Evolutionary conservation across 2,329 filamentous ascomycete genomes (phyloP), one percentile per base, ranked within the genome.

Genomic region (Curvularia lunata): DNA sequence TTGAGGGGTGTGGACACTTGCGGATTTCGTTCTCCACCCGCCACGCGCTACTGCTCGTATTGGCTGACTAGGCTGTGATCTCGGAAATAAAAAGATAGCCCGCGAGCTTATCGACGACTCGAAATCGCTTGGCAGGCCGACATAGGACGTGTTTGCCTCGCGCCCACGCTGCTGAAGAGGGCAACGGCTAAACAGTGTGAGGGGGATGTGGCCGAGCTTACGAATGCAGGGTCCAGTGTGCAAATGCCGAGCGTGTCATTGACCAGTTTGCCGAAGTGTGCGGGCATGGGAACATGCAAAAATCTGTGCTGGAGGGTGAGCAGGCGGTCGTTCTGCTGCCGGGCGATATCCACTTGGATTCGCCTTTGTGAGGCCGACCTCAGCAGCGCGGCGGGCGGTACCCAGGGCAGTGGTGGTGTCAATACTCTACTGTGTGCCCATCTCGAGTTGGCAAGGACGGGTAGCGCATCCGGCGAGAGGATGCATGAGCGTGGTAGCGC

Each of bases 191-290:
- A 58, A 54, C 23, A 62, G 63, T 51, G 16, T 63, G 37, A 47
- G 48, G 63, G 63, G 59, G 54, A 54, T 58, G 52, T 58, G 57
- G 57, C 51, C 61, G 34, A 56, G 54, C 48, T 34, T 50, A 43
- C 38, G 47, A 49, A 66, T 64, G 67, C 65, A 69, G 67, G 67
- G 65, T 64, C 67, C 43, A 52, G 30, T 40, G 19, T 54, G 46
- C 40, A 19, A 34, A 32, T 40, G 21, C 32, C 25, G 56, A 23
- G 50, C 41, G 5, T 38, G 9, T 13, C n/a, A 18, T 32, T 19
- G 23, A 37, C 21, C 21, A 21, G 21, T 12, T 32, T 23, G 28
- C n/a, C n/a, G 43, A 30, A 32, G 30, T 16, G 18, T 6, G 25
- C 28, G 19, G 43, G 5, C 28, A 47, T 47, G 23, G 27, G 28